Percentiles rank a stretch among this genome's conserved stretches.
Conservation (phyloP, 2,329 filamentous ascomycete genomes). For the Claviceps monticola region DNA sequence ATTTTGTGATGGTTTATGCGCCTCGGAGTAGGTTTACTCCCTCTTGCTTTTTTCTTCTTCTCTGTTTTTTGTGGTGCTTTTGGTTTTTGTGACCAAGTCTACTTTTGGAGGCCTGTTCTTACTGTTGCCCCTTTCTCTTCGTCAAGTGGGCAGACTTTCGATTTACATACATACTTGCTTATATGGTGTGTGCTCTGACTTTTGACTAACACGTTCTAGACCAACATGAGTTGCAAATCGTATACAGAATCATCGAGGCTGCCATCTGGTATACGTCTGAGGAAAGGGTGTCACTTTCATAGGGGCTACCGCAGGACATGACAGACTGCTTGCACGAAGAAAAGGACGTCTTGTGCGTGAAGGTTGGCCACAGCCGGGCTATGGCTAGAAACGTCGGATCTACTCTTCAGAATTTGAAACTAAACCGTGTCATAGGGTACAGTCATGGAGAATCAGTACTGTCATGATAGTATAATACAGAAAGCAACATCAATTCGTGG, state of each 20-base stretch:
- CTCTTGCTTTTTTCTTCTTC: no score
- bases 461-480: neutral
- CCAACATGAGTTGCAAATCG: constrained; percentile 50
- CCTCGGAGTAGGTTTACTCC: constrained; percentile 37
- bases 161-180: no score
- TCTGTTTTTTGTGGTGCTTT: neutral
- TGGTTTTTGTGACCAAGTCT: no score
- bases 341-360: no score
- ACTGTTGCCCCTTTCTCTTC: no score
- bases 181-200: no score
- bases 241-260: constrained; percentile 58
- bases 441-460: neutral
- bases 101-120: neutral
- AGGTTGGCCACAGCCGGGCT: no score
- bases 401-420: no score
- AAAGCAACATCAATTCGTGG: neutral
- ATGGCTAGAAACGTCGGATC: no score
- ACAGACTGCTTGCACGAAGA: no score
- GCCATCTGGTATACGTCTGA: constrained; percentile 53
- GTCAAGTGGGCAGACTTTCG: neutral
- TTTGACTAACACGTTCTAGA: constrained; percentile 21
- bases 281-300: constrained; percentile 26
- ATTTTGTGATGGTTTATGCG: constrained; percentile 74
- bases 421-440: no score
- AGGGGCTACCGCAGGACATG: neutral